Conservation (phyloP, 495 filamentous ascomycete genomes). For the Penicilliopsis zonata region DNA sequence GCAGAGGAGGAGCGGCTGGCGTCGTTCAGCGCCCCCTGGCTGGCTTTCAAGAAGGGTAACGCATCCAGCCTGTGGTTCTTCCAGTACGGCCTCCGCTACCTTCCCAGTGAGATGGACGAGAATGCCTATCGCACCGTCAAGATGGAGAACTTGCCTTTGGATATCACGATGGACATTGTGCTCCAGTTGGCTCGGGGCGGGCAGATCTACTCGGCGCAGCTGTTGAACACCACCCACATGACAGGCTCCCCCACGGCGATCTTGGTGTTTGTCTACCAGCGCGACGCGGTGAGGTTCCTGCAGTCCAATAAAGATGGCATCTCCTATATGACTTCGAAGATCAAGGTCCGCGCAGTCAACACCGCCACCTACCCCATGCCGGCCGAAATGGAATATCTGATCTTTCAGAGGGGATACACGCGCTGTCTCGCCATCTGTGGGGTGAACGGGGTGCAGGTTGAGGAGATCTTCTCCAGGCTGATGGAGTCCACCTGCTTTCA, state of each 20-base stretch:
- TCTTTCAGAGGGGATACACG: constrained; percentile 14
- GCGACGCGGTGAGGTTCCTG: constrained; percentile 12
- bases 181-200: constrained; percentile 15
- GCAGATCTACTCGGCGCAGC: constrained; percentile 14
- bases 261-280: constrained; percentile 16
- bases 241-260: constrained; percentile 18
- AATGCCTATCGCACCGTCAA: constrained; percentile 19
- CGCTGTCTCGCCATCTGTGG: constrained; percentile 13
- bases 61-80: constrained; percentile 13
- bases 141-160: constrained; percentile 16
- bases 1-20: constrained; percentile 8
- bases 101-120: constrained; percentile 8
- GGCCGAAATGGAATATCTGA: constrained; percentile 7
- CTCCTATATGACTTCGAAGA: constrained; percentile 4
- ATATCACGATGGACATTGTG: constrained; percentile 10
- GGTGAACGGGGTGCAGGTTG: neutral
- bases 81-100: constrained; percentile 22
- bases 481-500: constrained; percentile 1
- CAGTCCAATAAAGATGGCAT: constrained; percentile 6
- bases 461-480: constrained; percentile 7
- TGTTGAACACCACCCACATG: constrained; percentile 16
- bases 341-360: constrained; percentile 12
- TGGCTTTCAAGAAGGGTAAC: constrained; percentile 3
- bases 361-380: constrained; percentile 23
- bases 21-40: constrained; percentile 2